A percentile compares a stretch with the other conserved stretches of the same genome.
Evolutionary conservation across 257 asterid genomes (phyloP).

Genomic region (Nicotiana obtusifolia): DNA sequence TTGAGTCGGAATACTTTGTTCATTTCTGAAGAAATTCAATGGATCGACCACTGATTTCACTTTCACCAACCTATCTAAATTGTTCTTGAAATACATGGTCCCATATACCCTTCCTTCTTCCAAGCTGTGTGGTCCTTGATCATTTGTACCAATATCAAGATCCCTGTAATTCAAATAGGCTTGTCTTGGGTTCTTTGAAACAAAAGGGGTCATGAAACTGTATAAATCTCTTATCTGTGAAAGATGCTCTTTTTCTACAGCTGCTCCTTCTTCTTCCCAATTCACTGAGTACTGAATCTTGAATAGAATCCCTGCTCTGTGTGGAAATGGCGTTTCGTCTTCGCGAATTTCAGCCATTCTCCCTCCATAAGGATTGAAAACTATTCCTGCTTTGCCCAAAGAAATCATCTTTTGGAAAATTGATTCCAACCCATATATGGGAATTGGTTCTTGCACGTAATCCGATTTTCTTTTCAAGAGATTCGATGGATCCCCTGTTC

Average conservation of each 20-base stretch:
- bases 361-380: constrained; percentile 42
- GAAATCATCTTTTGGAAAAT: constrained; percentile 47
- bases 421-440: constrained; percentile 33
- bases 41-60: constrained; percentile 23
- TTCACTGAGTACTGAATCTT: constrained; percentile 37
- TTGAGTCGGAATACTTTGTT: constrained; percentile 31
- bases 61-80: constrained; percentile 27
- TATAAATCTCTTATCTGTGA: constrained; percentile 18
- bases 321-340: constrained; percentile 34
- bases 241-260: not conserved
- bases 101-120: constrained; percentile 21
- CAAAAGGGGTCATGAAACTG: constrained; percentile 30
- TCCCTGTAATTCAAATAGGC: constrained; percentile 43
- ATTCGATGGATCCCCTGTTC: constrained; percentile 24
- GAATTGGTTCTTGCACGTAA: constrained; percentile 38
- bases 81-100: constrained; percentile 23
- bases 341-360: constrained; percentile 22
- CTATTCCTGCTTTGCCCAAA: constrained; percentile 25
- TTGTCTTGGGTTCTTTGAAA: constrained; percentile 34
- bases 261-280: constrained; percentile 27
- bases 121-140: constrained; percentile 14
- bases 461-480: constrained; percentile 56
- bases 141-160: constrained; percentile 26
- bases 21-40: constrained; percentile 29
- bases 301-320: constrained; percentile 32